A percentile compares a stretch with the other conserved stretches of the same genome.
Evolutionary conservation across 805 yeast genomes (phyloP).

Genomic region (Saturnispora galanensis): DNA sequence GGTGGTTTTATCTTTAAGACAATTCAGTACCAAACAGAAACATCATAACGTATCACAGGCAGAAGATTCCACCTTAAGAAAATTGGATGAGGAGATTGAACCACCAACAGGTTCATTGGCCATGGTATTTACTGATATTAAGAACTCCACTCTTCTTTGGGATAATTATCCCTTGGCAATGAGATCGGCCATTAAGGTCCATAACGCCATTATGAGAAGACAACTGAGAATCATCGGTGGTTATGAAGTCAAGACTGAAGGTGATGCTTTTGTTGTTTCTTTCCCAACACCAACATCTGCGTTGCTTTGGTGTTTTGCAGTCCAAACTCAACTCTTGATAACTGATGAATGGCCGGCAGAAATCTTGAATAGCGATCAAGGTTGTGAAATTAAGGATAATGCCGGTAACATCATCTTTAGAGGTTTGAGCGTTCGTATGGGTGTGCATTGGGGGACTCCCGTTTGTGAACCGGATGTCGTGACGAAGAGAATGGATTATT

Average conservation of each 20-base stretch:
- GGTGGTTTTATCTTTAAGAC: conserved; percentile 64
- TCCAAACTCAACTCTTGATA: conserved; percentile 69
- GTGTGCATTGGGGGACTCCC: conserved; percentile 96
- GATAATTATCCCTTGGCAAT: conserved; percentile 86
- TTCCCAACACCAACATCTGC: conserved; percentile 91
- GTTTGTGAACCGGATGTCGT: conserved; percentile 92
- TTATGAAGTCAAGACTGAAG: conserved; percentile 97
- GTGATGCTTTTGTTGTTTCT: conserved; percentile 97
- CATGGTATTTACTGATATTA: conserved; percentile 94
- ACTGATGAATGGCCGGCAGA: conserved; percentile 94
- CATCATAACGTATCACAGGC: conserved; percentile 35
- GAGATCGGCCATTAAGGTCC: conserved; percentile 94
- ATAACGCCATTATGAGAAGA: conserved; percentile 89
- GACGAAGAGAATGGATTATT: conserved; percentile 95
- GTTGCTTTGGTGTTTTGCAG: conserved; percentile 86
- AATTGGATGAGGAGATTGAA: conserved; percentile 80
- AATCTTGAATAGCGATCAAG: conserved; percentile 74
- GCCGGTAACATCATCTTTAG: conserved; percentile 54
- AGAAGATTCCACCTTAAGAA: conserved; percentile 71
- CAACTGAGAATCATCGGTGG: conserved; percentile 91
- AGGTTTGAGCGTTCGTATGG: conserved; percentile 95
- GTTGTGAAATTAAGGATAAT: conserved; percentile 65
- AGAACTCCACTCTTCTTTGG: conserved; percentile 90
- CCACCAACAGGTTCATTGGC: conserved; percentile 95
- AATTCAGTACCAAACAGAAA: conserved; percentile 31